phyloP scores from a whole-genome alignment of 108 stramenopile genomes.

The Bacterosira constricta region DNA sequence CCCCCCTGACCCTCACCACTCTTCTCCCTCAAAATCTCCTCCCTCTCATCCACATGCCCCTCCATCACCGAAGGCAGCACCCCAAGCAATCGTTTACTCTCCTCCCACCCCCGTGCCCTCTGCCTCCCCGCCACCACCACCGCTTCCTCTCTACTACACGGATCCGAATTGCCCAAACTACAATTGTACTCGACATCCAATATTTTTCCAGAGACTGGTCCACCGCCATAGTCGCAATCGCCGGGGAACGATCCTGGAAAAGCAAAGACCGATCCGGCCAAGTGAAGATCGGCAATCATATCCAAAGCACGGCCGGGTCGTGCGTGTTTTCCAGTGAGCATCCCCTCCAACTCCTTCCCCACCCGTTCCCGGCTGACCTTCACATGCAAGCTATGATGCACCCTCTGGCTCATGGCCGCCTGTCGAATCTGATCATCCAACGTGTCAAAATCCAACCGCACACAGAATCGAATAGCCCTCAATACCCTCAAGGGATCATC shows the following conservation, averaged over 20 bases:
- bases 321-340: conserved; percentile 79
- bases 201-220: conserved; percentile 47
- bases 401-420: conserved; percentile 59
- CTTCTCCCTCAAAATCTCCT: background rate
- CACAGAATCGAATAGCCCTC: conserved; percentile 90
- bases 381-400: conserved; percentile 73
- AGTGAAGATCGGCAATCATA: conserved; percentile 65
- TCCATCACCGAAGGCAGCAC: conserved; percentile 40
- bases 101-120: conserved; percentile 48
- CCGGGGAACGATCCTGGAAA: conserved; percentile 63
- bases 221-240: conserved; percentile 27
- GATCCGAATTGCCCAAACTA: conserved; percentile 8
- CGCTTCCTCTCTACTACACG: conserved; percentile 17
- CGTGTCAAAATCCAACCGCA: conserved; percentile 75
- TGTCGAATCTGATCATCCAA: conserved; percentile 59
- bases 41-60: conserved; percentile 34
- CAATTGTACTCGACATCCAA: conserved; percentile 39
- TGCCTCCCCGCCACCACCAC: conserved; percentile 40
- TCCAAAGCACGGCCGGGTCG: conserved; percentile 65
- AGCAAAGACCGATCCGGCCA: conserved; percentile 73
- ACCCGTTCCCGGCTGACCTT: conserved; percentile 92
- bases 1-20: background rate
- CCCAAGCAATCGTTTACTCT: conserved; percentile 36
- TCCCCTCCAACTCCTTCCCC: conserved; percentile 89
- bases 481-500: conserved; percentile 95